Conservation (phyloP, 345 rosid genomes). For the Melaleuca alternifolia region DNA sequence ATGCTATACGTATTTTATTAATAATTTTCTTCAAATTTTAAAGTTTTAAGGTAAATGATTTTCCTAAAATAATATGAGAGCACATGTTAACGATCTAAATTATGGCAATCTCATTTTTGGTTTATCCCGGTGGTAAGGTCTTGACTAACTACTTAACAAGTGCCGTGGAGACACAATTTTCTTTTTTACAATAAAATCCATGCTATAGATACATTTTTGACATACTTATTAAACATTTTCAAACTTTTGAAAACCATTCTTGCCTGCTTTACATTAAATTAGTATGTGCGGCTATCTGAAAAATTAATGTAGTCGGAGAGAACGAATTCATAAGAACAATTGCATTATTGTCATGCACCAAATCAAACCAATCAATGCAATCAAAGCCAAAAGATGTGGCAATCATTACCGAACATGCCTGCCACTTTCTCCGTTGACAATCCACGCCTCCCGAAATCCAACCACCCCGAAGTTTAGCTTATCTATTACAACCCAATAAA, state of each 20-base stretch:
- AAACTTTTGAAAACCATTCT: not conserved
- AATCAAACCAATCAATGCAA: not conserved
- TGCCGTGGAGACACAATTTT: not conserved
- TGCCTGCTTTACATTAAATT: not conserved
- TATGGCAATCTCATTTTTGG: not conserved
- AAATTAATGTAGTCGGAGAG: not conserved
- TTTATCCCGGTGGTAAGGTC: not conserved
- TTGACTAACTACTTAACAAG: not conserved
- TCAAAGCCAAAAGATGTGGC: not conserved
- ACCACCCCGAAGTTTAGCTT: not conserved
- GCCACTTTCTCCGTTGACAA: constrained; percentile 8
- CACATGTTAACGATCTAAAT: not conserved
- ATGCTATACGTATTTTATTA: not conserved
- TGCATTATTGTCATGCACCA: not conserved
- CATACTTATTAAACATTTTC: not conserved
- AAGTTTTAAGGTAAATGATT: not conserved
- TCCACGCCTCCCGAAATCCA: not conserved
- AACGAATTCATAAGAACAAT: not conserved
- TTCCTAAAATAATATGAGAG: not conserved
- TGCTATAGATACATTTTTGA: not conserved
- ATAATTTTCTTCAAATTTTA: not conserved
- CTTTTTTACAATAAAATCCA: not conserved
- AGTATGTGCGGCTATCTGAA: not conserved
- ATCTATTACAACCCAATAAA: not conserved
- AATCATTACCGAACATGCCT: constrained; percentile 15